Evolutionary conservation across 2,329 filamentous ascomycete species (phyloP).

Genomic region (Penicillium psychrosexuale): DNA sequence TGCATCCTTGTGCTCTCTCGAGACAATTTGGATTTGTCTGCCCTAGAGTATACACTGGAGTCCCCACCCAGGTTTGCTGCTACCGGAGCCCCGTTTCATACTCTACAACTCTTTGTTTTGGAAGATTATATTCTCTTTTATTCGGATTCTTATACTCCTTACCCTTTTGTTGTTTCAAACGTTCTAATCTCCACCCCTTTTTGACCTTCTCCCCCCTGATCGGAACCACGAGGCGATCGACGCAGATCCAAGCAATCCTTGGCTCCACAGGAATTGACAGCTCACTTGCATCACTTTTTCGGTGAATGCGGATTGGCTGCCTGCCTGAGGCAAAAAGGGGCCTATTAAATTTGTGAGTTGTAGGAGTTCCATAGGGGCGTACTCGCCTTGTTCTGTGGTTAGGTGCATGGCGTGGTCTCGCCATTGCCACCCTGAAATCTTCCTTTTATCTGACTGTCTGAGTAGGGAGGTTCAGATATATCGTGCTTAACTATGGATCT

Average conservation of each 20-base stretch:
- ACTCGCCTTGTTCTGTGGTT: constrained; percentile 2
- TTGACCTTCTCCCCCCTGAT: constrained; percentile 1
- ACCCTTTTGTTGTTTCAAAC: not conserved
- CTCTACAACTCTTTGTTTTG: not conserved
- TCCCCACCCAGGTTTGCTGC: not conserved
- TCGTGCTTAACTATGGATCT: constrained; percentile 37
- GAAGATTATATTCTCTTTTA: constrained; percentile 1
- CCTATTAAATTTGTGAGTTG: constrained; percentile 6
- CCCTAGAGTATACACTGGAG: not conserved
- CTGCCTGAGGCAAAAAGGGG: constrained; percentile 29
- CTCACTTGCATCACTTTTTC: constrained; percentile 29
- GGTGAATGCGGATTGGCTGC: constrained; percentile 25
- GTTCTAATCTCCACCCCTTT: not conserved
- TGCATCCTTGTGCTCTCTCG: not conserved
- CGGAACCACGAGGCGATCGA: constrained; percentile 23
- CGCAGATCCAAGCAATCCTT: constrained; percentile 22
- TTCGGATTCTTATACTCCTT: not conserved
- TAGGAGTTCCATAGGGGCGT: constrained; percentile 9
- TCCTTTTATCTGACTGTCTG: constrained; percentile 17
- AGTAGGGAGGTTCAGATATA: constrained; percentile 4
- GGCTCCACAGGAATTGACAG: constrained; percentile 27
- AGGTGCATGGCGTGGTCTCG: constrained; percentile 10
- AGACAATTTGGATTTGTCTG: constrained; percentile 8
- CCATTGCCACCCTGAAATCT: constrained; percentile 1
- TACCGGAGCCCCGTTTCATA: not conserved